phyloP scores from a whole-genome alignment of 768 basidiomycete species.

The Boletus pseudopeckii region DNA sequence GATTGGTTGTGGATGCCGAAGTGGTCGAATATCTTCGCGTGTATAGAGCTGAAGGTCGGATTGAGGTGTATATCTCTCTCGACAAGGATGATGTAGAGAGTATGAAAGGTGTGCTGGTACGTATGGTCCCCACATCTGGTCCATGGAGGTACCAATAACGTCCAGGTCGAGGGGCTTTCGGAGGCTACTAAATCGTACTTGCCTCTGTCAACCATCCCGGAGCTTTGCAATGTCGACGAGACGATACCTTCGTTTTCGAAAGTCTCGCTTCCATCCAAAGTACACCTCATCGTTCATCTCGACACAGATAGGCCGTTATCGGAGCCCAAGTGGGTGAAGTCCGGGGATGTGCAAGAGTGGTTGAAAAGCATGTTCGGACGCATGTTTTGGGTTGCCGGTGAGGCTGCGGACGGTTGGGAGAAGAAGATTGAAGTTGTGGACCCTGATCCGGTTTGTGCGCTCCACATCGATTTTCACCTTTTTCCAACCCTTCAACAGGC shows the following conservation, averaged over 20 bases:
- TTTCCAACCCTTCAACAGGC: conserved; percentile 47
- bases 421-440: conserved; percentile 89
- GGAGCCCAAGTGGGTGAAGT: conserved; percentile 96
- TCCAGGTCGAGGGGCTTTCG: conserved; percentile 70
- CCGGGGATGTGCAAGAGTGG: conserved; percentile 94
- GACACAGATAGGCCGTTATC: conserved; percentile 87
- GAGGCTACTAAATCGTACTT: conserved; percentile 70
- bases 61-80: conserved; percentile 73
- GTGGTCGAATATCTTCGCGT: conserved; percentile 80
- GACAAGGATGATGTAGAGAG: conserved; percentile 51
- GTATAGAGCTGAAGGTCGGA: conserved; percentile 76
- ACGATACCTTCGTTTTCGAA: conserved; percentile 75
- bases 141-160: conserved; percentile 7
- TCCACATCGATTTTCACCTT: background rate
- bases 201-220: conserved; percentile 47
- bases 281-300: conserved; percentile 73
- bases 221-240: conserved; percentile 44
- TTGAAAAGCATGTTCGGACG: conserved; percentile 81
- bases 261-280: conserved; percentile 46
- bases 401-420: conserved; percentile 89
- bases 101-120: conserved; percentile 74
- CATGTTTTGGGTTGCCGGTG: conserved; percentile 83
- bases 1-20: conserved; percentile 86
- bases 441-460: conserved; percentile 82
- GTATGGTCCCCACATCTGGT: conserved; percentile 25